Conservation (phyloP, 139 green algal species). For the Chlorella sp. region DNA sequence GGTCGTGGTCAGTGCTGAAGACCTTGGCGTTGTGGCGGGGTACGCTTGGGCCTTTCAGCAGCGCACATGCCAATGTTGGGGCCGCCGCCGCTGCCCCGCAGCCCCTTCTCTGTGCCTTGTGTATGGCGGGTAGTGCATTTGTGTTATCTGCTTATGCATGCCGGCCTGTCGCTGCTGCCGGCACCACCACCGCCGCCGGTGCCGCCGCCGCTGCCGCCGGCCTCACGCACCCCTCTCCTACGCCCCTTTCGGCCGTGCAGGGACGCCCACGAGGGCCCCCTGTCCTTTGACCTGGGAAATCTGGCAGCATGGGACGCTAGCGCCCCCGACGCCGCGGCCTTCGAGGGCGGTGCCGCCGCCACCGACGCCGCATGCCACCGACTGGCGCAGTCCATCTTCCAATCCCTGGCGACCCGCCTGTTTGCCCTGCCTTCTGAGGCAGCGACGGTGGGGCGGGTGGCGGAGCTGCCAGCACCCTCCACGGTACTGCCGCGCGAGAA, state of each 20-base stretch:
- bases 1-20: too few species aligned
- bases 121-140: too few species aligned
- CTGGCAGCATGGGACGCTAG: slow-evolving; percentile 79
- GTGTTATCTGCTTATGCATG: background rate
- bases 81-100: background rate
- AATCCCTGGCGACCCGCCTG: slow-evolving; percentile 75
- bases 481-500: slow-evolving; percentile 83
- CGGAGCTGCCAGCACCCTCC: slow-evolving; percentile 73
- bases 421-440: slow-evolving; percentile 79
- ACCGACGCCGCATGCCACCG: slow-evolving; percentile 55
- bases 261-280: slow-evolving; percentile 65
- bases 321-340: slow-evolving; percentile 56
- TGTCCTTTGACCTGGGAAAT: slow-evolving; percentile 91
- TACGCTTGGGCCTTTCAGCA: too few species aligned
- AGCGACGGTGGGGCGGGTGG: slow-evolving; percentile 71
- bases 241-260: slow-evolving; percentile 38
- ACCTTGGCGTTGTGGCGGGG: too few species aligned
- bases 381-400: slow-evolving; percentile 72
- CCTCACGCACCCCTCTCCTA: background rate
- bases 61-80: too few species aligned
- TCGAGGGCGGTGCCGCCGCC: slow-evolving; percentile 20
- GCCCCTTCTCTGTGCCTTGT: background rate
- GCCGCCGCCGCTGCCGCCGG: background rate
- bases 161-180: background rate
- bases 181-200: background rate